phyloP scores from a whole-genome alignment of 768 basidiomycete species.

The Candolleomyces aberdarensis region DNA sequence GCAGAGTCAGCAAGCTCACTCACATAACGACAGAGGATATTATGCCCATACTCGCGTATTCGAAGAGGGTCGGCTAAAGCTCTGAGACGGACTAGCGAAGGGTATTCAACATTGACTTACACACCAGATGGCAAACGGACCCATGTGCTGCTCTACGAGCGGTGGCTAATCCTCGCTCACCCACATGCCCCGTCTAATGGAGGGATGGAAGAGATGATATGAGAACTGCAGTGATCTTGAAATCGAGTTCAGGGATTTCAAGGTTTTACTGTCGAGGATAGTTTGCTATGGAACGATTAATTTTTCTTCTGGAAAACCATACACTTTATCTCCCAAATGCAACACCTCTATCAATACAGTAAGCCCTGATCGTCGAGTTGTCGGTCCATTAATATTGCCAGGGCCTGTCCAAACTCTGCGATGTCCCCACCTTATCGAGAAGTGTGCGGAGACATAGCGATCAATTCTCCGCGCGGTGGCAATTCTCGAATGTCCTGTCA shows the following conservation, averaged over 20 bases:
- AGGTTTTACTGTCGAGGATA: too few relatives aligned
- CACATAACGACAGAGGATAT: conserved; percentile 1
- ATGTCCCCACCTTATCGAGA: too few relatives aligned
- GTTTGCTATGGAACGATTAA: not conserved
- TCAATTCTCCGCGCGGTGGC: too few relatives aligned
- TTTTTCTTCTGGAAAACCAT: not conserved
- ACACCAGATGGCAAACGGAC: conserved; percentile 9
- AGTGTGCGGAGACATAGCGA: too few relatives aligned
- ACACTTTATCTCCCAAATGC: not conserved
- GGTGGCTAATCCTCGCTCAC: conserved; percentile 1
- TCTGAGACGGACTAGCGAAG: not conserved
- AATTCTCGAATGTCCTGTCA: too few relatives aligned
- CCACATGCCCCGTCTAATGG: conserved; percentile 1
- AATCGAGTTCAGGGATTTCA: too few relatives aligned
- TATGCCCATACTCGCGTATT: not conserved
- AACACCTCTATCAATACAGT: not conserved
- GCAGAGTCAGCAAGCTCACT: not conserved
- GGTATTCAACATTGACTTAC: not conserved
- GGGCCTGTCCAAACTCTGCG: too few relatives aligned
- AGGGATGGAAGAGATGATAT: too few relatives aligned
- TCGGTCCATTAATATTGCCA: too few relatives aligned
- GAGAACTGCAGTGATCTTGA: too few relatives aligned
- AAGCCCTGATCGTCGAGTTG: too few relatives aligned
- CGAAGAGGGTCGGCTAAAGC: not conserved
- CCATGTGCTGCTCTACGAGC: conserved; percentile 4